phyloP scores from a whole-genome alignment of 2,329 filamentous ascomycete species.

The Aspergillus spinulosporus region DNA sequence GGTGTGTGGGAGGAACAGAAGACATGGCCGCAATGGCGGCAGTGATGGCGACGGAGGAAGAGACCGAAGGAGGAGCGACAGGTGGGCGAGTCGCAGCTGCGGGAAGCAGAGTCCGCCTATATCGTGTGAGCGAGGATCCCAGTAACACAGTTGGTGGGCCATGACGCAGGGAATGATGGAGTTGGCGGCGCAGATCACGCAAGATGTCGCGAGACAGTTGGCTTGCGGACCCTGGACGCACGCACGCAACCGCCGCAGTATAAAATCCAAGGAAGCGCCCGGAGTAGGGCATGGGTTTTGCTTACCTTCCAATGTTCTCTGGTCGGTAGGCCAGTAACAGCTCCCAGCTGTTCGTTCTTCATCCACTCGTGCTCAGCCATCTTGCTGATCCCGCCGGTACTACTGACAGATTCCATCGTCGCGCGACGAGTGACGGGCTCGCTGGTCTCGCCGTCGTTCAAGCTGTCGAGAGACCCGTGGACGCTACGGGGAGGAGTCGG shows the following conservation, averaged over 20 bases:
- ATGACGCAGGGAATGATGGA: slow-evolving; percentile 13
- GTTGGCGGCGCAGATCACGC: slow-evolving; percentile 25
- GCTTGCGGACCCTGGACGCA: slow-evolving; percentile 23
- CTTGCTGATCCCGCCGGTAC: slow-evolving; percentile 43
- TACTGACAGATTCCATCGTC: slow-evolving; percentile 43
- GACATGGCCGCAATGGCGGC: slow-evolving; percentile 65
- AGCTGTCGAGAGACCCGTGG: slow-evolving; percentile 55
- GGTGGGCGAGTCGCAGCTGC: slow-evolving; percentile 57
- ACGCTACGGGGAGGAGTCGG: slow-evolving; percentile 55
- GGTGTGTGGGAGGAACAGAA: slow-evolving; percentile 63
- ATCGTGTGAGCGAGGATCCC: slow-evolving; percentile 31
- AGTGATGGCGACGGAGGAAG: slow-evolving; percentile 65
- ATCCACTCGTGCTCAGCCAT: slow-evolving; percentile 55
- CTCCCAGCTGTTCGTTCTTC: slow-evolving; percentile 54
- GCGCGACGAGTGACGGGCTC: slow-evolving; percentile 40
- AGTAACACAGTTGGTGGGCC: slow-evolving; percentile 2
- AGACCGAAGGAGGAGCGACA: slow-evolving; percentile 62
- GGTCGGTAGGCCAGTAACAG: slow-evolving; percentile 60
- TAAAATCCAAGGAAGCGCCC: slow-evolving; percentile 18
- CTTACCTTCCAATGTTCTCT: slow-evolving; percentile 67
- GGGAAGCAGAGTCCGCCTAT: slow-evolving; percentile 59
- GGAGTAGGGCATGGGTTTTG: neutral
- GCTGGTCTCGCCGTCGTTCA: slow-evolving; percentile 39
- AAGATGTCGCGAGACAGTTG: slow-evolving; percentile 26
- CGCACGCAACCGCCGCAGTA: slow-evolving; percentile 27